These are phyloP conservation scores for Paecilomyces dactylethromorphus DNA, from an alignment of 2,329 filamentous ascomycete species.

Conservation along the genomic window DNA sequence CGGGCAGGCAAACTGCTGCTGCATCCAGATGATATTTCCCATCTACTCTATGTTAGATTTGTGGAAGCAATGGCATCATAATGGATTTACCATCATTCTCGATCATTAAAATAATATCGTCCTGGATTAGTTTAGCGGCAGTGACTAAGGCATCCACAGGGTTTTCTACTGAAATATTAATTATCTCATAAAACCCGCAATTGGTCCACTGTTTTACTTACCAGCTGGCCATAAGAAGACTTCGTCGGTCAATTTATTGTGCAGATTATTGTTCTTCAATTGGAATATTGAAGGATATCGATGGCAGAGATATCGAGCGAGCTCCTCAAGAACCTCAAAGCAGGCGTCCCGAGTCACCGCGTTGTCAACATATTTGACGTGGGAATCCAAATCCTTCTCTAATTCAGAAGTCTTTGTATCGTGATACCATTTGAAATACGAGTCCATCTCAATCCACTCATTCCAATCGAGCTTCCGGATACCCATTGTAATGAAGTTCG, in stretches of 20 bases:
- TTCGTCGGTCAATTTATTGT: not conserved
- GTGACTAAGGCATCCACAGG: not conserved
- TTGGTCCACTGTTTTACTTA: not conserved
- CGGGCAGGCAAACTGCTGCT: constrained; percentile 6
- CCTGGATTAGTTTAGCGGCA: not conserved
- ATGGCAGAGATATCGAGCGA: not conserved
- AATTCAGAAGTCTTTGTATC: constrained; percentile 9
- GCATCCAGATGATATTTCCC: constrained; percentile 9
- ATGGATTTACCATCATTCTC: not conserved
- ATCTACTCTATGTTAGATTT: constrained; percentile 2
- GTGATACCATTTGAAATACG: constrained; percentile 10
- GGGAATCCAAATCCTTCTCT: constrained; percentile 5
- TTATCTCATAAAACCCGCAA: not conserved
- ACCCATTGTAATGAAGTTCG: constrained; percentile 11
- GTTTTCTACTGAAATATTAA: not conserved
- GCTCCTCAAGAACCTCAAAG: not conserved
- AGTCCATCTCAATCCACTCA: constrained; percentile 12
- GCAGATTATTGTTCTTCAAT: not conserved
- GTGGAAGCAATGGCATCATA: not conserved
- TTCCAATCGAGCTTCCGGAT: constrained; percentile 11
- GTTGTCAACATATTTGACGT: not conserved
- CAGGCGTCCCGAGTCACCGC: not conserved
- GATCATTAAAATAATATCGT: not conserved
- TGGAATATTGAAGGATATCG: not conserved
- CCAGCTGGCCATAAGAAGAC: not conserved